These are phyloP conservation scores for Lactarius hatsudake DNA, from an alignment of 768 basidiomycete genomes.

Conservation along the genomic window DNA sequence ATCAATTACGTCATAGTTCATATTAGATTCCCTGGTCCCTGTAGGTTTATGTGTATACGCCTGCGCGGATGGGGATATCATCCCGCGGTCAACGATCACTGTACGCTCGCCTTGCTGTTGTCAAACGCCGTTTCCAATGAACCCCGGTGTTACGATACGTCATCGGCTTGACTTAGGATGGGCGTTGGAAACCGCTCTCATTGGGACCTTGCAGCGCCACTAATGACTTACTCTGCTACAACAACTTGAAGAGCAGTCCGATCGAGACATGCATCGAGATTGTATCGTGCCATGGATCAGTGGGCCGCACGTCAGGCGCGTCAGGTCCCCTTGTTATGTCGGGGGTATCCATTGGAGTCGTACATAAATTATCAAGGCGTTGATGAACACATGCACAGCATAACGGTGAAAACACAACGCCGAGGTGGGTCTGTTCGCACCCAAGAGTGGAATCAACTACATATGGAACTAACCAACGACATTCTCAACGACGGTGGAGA, in stretches of 20 bases:
- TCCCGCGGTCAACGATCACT: not conserved
- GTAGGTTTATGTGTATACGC: not conserved
- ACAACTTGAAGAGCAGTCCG: too few species aligned
- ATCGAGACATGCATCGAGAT: not conserved
- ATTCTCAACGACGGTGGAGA: not conserved
- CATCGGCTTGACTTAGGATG: not conserved
- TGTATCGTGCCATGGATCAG: not conserved
- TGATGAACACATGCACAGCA: not conserved
- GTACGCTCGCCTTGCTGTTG: not conserved
- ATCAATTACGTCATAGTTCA: slow-evolving; percentile 10
- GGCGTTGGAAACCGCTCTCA: not conserved
- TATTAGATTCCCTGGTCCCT: slow-evolving; percentile 1
- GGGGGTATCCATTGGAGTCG: not conserved
- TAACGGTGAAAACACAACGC: not conserved
- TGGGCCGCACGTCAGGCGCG: not conserved
- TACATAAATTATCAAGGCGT: not conserved
- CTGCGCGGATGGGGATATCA: not conserved
- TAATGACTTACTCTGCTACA: not conserved
- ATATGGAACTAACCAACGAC: not conserved
- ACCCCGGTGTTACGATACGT: not conserved
- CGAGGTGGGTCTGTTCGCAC: not conserved
- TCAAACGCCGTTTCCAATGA: not conserved
- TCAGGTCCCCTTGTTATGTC: not conserved
- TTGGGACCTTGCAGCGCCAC: not conserved
- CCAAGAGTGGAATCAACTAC: slow-evolving; percentile 7